Percentiles rank a stretch among this genome's conserved stretches.
Conservation (phyloP, 148 eudicot species). For the Rhododendron ferrugineum region DNA sequence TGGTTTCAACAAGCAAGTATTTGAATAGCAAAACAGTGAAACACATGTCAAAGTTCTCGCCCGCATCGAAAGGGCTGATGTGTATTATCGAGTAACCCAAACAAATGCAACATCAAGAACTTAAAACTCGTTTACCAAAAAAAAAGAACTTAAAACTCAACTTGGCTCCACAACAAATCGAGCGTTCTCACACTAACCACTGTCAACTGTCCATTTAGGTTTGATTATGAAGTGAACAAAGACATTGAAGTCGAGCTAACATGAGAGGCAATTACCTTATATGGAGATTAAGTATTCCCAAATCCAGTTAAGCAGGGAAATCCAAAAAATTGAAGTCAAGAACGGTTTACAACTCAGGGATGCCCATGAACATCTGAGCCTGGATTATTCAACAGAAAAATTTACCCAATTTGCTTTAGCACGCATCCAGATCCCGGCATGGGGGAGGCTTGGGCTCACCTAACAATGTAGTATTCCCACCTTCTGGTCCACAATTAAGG, state of each 20-base stretch:
- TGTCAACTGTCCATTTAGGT: neutral
- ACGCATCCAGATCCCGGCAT: conserved; percentile 87
- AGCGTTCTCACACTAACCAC: neutral
- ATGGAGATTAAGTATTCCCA: neutral
- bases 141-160: neutral
- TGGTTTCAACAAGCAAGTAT: neutral
- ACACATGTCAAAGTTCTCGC: neutral
- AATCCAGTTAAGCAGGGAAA: conserved; percentile 4
- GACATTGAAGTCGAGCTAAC: neutral
- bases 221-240: neutral
- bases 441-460: conserved; percentile 88
- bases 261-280: neutral
- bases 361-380: conserved; percentile 9
- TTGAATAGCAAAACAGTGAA: neutral
- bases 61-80: neutral
- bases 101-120: neutral
- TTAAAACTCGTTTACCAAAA: no score
- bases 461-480: conserved; percentile 77
- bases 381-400: conserved; percentile 31
- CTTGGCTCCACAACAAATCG: neutral
- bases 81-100: neutral
- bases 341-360: conserved; percentile 13
- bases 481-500: conserved; percentile 64
- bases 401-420: conserved; percentile 30
- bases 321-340: neutral